phyloP scores from a whole-genome alignment of 306 rosid species.

The Sicyos edulis region DNA sequence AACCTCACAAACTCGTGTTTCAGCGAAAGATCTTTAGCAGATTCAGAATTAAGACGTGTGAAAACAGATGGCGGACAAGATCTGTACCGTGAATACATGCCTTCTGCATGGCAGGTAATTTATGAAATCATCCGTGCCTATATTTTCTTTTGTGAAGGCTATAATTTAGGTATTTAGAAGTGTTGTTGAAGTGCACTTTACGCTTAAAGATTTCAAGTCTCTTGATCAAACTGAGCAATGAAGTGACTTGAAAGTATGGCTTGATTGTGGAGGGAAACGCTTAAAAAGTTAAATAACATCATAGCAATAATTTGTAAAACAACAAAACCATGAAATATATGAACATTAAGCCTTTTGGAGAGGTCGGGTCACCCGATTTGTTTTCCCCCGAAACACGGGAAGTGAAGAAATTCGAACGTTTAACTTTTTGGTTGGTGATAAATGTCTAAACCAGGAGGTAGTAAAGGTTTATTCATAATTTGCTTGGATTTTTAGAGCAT shows the following conservation, averaged over 20 bases:
- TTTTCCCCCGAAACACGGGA: neutral
- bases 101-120: slow-evolving; percentile 86
- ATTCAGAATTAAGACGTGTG: slow-evolving; percentile 33
- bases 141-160: neutral
- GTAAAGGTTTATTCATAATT: no score
- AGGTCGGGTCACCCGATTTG: neutral
- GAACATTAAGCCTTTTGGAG: neutral
- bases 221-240: neutral
- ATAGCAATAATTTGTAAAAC: neutral
- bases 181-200: neutral
- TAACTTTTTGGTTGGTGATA: no score
- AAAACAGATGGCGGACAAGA: slow-evolving; percentile 28
- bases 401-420: neutral
- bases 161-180: neutral
- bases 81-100: slow-evolving; percentile 77
- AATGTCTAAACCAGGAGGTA: no score
- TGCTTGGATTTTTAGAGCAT: neutral
- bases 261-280: neutral
- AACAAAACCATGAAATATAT: neutral
- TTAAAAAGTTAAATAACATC: neutral
- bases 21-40: slow-evolving; percentile 37
- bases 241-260: neutral
- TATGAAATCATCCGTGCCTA: slow-evolving; percentile 15
- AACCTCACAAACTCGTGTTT: slow-evolving; percentile 29
- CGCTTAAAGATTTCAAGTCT: neutral